Percentiles rank a stretch among this genome's conserved stretches.
These are phyloP conservation scores for Xylaria sp. DNA, from an alignment of 2,329 filamentous ascomycete genomes.

Conservation along the genomic window DNA sequence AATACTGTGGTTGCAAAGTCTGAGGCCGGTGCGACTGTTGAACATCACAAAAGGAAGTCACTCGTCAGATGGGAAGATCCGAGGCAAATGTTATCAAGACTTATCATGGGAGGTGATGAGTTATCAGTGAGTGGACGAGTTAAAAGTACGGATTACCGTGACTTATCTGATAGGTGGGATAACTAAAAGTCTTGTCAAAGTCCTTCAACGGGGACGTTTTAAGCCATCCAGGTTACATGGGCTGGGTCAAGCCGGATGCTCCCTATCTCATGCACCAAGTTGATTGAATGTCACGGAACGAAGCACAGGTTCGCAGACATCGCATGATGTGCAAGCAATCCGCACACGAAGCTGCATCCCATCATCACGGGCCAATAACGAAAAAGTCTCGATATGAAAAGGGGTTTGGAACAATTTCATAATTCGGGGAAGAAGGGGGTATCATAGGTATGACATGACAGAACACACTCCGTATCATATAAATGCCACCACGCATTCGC, in stretches of 20 bases:
- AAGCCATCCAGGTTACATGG: too few relatives aligned
- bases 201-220: too few relatives aligned
- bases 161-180: neutral
- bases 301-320: too few relatives aligned
- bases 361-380: too few relatives aligned
- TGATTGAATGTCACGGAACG: too few relatives aligned
- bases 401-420: neutral
- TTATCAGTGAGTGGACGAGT: neutral
- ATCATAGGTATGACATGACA: slow-evolving; percentile 13
- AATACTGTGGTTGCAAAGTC: neutral
- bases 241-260: too few relatives aligned
- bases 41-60: neutral
- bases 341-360: too few relatives aligned
- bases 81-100: neutral
- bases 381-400: too few relatives aligned
- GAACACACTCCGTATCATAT: neutral
- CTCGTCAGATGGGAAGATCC: neutral
- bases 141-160: neutral
- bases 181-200: neutral
- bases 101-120: neutral
- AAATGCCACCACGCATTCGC: neutral
- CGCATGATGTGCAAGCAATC: too few relatives aligned
- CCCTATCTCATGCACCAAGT: too few relatives aligned
- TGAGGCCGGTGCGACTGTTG: slow-evolving; percentile 1
- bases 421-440: neutral